Evolutionary conservation across 2,329 filamentous ascomycete species (phyloP), one percentile per base, ranked within the genome.

Genomic region (Diaporthe citriasiana): DNA sequence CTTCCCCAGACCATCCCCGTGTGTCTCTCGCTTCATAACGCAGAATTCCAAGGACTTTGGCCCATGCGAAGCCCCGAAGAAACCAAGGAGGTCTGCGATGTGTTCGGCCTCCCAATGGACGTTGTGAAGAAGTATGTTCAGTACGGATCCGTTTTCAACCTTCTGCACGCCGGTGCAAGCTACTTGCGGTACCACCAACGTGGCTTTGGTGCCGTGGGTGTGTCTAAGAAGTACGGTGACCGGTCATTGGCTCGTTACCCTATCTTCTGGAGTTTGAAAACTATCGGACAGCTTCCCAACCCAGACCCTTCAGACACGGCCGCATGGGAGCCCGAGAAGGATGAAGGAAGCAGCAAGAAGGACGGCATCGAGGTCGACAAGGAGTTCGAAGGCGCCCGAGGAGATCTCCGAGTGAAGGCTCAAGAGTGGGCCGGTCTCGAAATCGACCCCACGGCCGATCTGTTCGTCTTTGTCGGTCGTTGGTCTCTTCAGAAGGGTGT

Each of bases 401-500:
- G 82, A 15, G 86, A 86, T 4, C 82, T 92, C 25, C 89, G 89
- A 72, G 85, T 87, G 12, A 90, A 93, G 79, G 90, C 91, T 27
- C 91, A 93, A 78, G 89, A 92, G 81, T 93, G 91, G 91, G 91
- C 91, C 56, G 90, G 90, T n/a, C 84, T 93, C 3, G 85, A 91
- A 6, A 86, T 90, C 71, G 87, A 91, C 76, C 87, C 90, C 2
- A 85, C 90, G 45, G 91, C 91, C 2, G 90, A 93, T 72, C 84
- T 93, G 22, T 88, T 93, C 76, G 91, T 93, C n/a, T 93, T 93
- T 77, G 91, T 93, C 55, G 91, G 91, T 74, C 88, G 91, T 77
- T 93, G 91, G 91, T 91, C 89, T 17, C 89, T 91, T 86, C 91
- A 93, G 79, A 93, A 93, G 81, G 91, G 91, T 70, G 86, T 93